A percentile compares a stretch with the other conserved stretches of the same genome.
Evolutionary conservation across 2,329 filamentous ascomycete genomes (phyloP).

Genomic region (Penicillium sp.): DNA sequence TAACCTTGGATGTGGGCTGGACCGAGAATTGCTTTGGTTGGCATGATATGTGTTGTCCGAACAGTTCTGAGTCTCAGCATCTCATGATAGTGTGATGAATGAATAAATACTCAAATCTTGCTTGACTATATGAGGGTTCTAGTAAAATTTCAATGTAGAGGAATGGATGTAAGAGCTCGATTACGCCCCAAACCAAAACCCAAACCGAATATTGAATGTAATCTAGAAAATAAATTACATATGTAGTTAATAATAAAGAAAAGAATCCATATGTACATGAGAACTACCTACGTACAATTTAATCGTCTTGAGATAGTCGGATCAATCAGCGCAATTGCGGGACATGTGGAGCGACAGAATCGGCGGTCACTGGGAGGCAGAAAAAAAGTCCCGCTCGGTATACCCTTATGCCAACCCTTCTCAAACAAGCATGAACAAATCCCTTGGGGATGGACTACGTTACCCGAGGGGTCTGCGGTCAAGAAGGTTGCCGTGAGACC

Average conservation of each 20-base stretch:
- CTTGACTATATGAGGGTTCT: background rate
- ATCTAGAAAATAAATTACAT: background rate
- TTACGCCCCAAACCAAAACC: background rate
- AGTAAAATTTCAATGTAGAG: background rate
- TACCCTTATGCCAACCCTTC: background rate
- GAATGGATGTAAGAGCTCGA: too few relatives aligned
- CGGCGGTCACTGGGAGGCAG: conserved; percentile 19
- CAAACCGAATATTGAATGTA: background rate
- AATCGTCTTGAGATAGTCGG: background rate
- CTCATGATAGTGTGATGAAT: conserved; percentile 35
- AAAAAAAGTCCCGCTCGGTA: conserved; percentile 16
- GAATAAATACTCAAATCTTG: conserved; percentile 22
- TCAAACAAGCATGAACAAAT: conserved; percentile 25
- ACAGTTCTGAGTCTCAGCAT: conserved; percentile 30
- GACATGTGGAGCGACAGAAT: conserved; percentile 5
- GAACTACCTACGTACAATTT: background rate
- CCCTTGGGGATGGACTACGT: conserved; percentile 36
- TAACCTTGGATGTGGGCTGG: conserved; percentile 31
- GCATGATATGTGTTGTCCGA: conserved; percentile 28
- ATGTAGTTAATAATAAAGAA: background rate
- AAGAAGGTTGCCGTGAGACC: conserved; percentile 60
- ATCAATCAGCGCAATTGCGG: conserved; percentile 4
- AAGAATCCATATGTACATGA: background rate
- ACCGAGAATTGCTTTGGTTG: conserved; percentile 30
- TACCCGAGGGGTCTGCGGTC: conserved; percentile 44